Base-by-base conservation (phyloP, 2,329 filamentous ascomycete genomes). In the Trichophaea hybrida region DNA sequence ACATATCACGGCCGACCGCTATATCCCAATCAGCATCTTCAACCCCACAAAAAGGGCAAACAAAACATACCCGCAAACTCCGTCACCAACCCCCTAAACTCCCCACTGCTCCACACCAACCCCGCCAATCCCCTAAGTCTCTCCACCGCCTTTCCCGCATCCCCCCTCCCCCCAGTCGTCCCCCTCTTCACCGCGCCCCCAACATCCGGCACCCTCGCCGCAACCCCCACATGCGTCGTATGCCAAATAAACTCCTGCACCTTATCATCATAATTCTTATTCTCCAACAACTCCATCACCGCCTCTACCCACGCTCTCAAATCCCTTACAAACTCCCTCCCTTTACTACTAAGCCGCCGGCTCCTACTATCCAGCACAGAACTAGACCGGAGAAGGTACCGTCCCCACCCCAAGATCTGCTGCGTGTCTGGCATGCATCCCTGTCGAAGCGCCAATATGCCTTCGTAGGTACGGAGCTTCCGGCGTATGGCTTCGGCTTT, bases 201-300 rank as follows among this genome's bases (percentile, higher is more conserved):
- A 48, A 62, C 44, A 43, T 55, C 38, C 24, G 64, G 63, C 1
- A 55, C 60, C 31, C 48, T 58, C 6, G 43, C 52, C 7, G 51
- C 58, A 48, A 65, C 24, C 6, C 56, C 55, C 3, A 60, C 64
- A 46, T 65, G 61, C 3, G 63, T 61, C 13, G 64, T 66, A 52
- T 65, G 65, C 15, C 59, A 63, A 38, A 66, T 58, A 32, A 66
- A 66, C 34, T 66, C 64, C 57, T 66, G 64, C 7, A 66, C 61
- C 53, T 65, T 65, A 59, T 66, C 64, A 55, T 66, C 64, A 5
- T 50, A 62, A 64, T 66, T 66, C 44, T 66, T 66, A 12, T 54
- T 50, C 55, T 62, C 10, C 4, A 43, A 56, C 40, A 64, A 32
- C 46, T 65, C 64, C n/a, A 61, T 44, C 15, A 64, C 56, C 1